These are phyloP conservation scores for Lasiosphaeriaceae sp. DNA, from an alignment of 495 filamentous ascomycete species.

Conservation along the genomic window DNA sequence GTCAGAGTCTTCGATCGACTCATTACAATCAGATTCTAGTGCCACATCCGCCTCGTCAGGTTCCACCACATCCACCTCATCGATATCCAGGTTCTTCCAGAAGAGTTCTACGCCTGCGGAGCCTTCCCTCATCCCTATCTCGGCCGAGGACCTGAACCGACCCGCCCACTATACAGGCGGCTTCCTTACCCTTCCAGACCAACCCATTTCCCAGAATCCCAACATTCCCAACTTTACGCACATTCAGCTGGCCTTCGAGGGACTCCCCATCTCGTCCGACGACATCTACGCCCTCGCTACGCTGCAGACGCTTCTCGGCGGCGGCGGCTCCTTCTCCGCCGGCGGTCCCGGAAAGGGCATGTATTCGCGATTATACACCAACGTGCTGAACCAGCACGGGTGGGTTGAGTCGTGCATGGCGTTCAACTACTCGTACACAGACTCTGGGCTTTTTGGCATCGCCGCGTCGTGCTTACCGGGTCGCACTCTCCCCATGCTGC, in stretches of 20 bases:
- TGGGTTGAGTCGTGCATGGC: slow-evolving; percentile 95
- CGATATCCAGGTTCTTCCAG: slow-evolving; percentile 46
- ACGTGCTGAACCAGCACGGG: slow-evolving; percentile 93
- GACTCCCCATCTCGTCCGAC: slow-evolving; percentile 78
- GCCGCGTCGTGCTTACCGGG: slow-evolving; percentile 76
- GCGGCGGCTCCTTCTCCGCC: slow-evolving; percentile 95
- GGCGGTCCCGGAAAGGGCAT: slow-evolving; percentile 98
- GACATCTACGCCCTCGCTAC: slow-evolving; percentile 97
- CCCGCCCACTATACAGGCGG: slow-evolving; percentile 92
- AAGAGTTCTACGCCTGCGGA: not conserved
- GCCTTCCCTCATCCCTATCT: slow-evolving; percentile 36
- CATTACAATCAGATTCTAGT: slow-evolving; percentile 39
- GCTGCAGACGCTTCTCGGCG: slow-evolving; percentile 93
- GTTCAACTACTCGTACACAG: slow-evolving; percentile 96
- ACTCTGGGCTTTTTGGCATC: slow-evolving; percentile 93
- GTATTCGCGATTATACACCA: slow-evolving; percentile 96
- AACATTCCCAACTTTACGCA: slow-evolving; percentile 80
- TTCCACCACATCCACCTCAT: slow-evolving; percentile 40
- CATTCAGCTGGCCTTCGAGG: slow-evolving; percentile 94
- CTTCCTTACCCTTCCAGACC: slow-evolving; percentile 76
- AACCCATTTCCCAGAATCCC: slow-evolving; percentile 71
- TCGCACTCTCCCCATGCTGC: slow-evolving; percentile 73
- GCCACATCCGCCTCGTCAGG: slow-evolving; percentile 31
- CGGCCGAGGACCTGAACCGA: slow-evolving; percentile 53
- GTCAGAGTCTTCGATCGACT: slow-evolving; percentile 45